A percentile compares a stretch with the other conserved stretches of the same genome.
Conservation (phyloP, 2,329 filamentous ascomycete species). For the Ampelomyces quisqualis region DNA sequence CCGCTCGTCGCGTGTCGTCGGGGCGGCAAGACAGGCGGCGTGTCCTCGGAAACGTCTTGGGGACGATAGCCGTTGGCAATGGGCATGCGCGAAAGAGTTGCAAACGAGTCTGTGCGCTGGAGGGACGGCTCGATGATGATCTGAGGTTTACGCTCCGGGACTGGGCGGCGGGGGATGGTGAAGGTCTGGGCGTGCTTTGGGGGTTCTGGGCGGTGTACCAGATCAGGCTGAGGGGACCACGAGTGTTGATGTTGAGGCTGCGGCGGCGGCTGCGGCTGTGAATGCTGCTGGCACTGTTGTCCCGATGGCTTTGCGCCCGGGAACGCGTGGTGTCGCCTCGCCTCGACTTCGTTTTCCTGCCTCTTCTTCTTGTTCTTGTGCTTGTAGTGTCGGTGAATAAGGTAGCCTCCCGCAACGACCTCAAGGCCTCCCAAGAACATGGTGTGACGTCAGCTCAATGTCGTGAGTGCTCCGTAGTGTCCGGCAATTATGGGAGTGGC, state of each 20-base stretch:
- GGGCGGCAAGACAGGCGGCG: conserved; percentile 13
- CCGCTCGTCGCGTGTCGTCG: conserved; percentile 9
- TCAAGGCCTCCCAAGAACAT: conserved; percentile 46
- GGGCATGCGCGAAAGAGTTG: conserved; percentile 39
- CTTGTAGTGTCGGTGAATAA: conserved; percentile 39
- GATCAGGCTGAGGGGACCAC: conserved; percentile 7
- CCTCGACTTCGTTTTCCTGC: conserved; percentile 27
- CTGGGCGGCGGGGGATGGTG: conserved; percentile 30
- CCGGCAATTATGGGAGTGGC: too few relatives aligned
- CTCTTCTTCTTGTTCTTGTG: conserved; percentile 38
- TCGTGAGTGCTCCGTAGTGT: neutral
- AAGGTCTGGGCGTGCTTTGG: conserved; percentile 26
- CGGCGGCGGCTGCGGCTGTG: conserved; percentile 12
- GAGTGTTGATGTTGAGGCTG: conserved; percentile 12
- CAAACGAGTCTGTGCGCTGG: conserved; percentile 36
- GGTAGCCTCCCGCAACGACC: conserved; percentile 38
- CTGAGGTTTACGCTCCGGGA: conserved; percentile 26
- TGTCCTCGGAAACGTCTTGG: conserved; percentile 11
- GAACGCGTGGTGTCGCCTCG: conserved; percentile 31
- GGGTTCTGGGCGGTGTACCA: conserved; percentile 16
- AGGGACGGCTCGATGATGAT: conserved; percentile 34
- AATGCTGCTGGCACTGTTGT: conserved; percentile 14
- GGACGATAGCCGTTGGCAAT: conserved; percentile 36
- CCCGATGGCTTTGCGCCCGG: conserved; percentile 24
- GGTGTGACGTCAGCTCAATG: conserved; percentile 18